These are phyloP conservation scores for Nemania sp. DNA, from an alignment of 2,329 filamentous ascomycete genomes.

Conservation along the genomic window DNA sequence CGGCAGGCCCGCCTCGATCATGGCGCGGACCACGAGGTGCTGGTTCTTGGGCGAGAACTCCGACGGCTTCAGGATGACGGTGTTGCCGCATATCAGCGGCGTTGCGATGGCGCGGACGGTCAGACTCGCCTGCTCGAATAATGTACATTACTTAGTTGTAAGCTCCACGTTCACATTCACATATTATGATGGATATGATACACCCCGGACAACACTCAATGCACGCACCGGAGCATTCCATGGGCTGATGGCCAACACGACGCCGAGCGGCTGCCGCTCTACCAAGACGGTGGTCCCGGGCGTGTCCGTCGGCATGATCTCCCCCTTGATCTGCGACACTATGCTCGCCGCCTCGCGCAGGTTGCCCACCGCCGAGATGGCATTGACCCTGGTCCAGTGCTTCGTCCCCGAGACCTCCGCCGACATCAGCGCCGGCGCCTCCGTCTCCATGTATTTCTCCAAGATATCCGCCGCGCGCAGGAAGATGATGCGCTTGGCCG, in stretches of 20 bases:
- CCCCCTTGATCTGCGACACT: conserved; percentile 34
- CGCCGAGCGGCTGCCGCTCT: conserved; percentile 74
- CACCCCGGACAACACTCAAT: too few species aligned
- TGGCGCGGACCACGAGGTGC: conserved; percentile 64
- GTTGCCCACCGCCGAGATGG: conserved; percentile 42
- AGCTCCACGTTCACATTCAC: neutral
- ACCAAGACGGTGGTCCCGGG: conserved; percentile 65
- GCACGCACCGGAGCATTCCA: conserved; percentile 61
- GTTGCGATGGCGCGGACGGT: conserved; percentile 39
- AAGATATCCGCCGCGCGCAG: conserved; percentile 70
- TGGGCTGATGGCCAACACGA: conserved; percentile 77
- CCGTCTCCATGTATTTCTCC: conserved; percentile 57
- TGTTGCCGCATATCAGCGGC: conserved; percentile 71
- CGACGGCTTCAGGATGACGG: conserved; percentile 72
- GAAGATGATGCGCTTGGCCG: conserved; percentile 69
- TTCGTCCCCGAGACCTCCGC: conserved; percentile 50
- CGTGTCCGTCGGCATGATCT: conserved; percentile 41
- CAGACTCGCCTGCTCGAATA: conserved; percentile 17
- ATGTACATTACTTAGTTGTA: neutral
- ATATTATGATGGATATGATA: too few species aligned
- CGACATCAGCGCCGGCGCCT: conserved; percentile 64
- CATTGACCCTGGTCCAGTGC: conserved; percentile 50
- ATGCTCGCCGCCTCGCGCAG: conserved; percentile 50
- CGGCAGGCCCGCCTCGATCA: conserved; percentile 77
- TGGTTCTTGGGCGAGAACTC: conserved; percentile 69